Base-by-base conservation (phyloP, 495 filamentous ascomycete species). In the Lasiosphaeria miniovina region DNA sequence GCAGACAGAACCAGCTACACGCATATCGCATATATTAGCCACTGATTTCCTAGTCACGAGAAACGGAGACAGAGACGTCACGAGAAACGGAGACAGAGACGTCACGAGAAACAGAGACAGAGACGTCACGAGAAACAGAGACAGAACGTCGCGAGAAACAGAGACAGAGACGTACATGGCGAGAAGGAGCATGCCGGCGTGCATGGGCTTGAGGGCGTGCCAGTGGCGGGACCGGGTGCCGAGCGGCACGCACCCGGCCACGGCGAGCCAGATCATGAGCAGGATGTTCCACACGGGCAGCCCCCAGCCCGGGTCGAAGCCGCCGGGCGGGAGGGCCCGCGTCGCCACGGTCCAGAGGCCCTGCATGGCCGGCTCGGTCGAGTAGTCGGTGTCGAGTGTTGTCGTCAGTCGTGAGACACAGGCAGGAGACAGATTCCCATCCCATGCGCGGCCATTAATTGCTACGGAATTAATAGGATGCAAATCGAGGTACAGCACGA, bases 161-260 rank as follows among this genome's bases (percentile, higher is more conserved):
- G 24, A 34, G 14, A 6, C 9, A 34, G 49, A 10, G 49, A 52
- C 49, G 8, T 32, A 52, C 49, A 33, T n/a, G 35, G 49, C 12
- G 8, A 52, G n/a, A 33, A 52, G 34, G 31, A 52, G 0, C 49
- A 52, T 52, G 7, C 49, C 49, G 24, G 49, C 31, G 49, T 52
- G 49, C 8, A 52, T 17, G 14, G 34, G 9, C 3, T 12, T 6
- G 24, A 52, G 31, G 3, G 34, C 34, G 8, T 35, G 6, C 49
- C 49, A 52, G 49, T 52, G 49, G 7, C 10, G 8, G 3, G 49
- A 52, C 31, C 49, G 49, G 4, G 5, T 11, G 43, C 12, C 7
- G 15, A 46, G 12, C 5, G 6, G 15, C 1, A 46, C 1, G 11
- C 31, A 33, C 0, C 5, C 14, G 4, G 7, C 7, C n/a, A 31